Percentiles rank a stretch among this genome's conserved stretches.
Conservation (phyloP, 164 flowering plant genomes). For the Vitis amurensis region DNA sequence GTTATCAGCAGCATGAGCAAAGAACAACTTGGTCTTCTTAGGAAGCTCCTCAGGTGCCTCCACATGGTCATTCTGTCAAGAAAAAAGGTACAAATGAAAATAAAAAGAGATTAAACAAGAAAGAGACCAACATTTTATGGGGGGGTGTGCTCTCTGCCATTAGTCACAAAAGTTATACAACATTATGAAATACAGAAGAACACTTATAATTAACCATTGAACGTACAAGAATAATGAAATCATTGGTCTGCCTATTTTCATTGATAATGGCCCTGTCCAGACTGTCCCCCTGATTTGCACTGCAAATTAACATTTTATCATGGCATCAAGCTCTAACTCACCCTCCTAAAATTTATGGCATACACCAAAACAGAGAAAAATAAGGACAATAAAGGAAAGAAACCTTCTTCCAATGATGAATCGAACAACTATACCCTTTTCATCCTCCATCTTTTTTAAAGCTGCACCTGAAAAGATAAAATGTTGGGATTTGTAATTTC, state of each 20-base stretch:
- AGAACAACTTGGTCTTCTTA: conserved; percentile 72
- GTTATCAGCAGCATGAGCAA: conserved; percentile 67
- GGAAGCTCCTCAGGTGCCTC: conserved; percentile 71
- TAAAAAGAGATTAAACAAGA: background rate
- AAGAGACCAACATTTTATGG: too few species aligned
- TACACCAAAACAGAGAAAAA: background rate
- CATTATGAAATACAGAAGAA: background rate
- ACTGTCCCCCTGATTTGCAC: conserved; percentile 78
- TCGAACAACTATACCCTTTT: conserved; percentile 73
- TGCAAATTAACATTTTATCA: conserved; percentile 32
- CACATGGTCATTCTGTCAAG: conserved; percentile 63
- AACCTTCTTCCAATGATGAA: conserved; percentile 96
- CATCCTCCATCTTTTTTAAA: conserved; percentile 64
- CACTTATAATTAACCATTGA: background rate
- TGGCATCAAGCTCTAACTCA: background rate
- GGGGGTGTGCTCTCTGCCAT: too few species aligned
- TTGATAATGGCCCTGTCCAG: conserved; percentile 65
- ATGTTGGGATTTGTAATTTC: background rate
- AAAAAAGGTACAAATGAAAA: background rate
- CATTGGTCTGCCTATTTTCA: conserved; percentile 69
- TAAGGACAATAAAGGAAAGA: conserved; percentile 9
- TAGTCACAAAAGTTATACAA: background rate
- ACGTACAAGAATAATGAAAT: conserved; percentile 85
- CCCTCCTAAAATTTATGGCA: background rate
- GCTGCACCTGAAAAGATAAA: conserved; percentile 54